Base-by-base conservation (phyloP, 2,329 filamentous ascomycete species). In the Rosellinia necatrix region DNA sequence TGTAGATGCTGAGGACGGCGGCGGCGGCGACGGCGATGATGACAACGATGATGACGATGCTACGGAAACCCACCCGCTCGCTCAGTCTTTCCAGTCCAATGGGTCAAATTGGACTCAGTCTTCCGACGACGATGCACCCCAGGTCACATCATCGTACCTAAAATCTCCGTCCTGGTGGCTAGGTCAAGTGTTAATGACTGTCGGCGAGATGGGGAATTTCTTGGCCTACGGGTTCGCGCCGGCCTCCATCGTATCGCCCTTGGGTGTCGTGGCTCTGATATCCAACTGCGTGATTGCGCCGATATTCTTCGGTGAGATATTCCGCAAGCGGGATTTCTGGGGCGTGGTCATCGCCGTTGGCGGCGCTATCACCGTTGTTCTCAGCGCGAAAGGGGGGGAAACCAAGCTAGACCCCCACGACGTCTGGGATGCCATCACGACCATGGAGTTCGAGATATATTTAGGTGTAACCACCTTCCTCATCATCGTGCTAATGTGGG, bases 211-310 rank as follows among this genome's bases (percentile, higher is more conserved):
- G 70, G 94, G 94, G 48, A 99, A 99, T 72, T 99, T 99, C 70
- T 77, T 99, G 61, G 94, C 94, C 0, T 99, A 99, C 69, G 94
- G 94, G 21, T 99, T 99, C 71, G 94, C 94, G 25, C 94, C 94
- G 3, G 94, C 94, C 6, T 97, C 94, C 12, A 97, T 99, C 66
- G 94, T 99, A 37, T 97, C 92, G 29, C 94, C 94, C 0, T 80
- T 99, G 5, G 94, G 94, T 8, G 94, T 99, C n/a, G 94, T 99
- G 10, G 94, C 94, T 2, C 79, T 99, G 60, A 87, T 99, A 41
- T 96, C 92, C 40, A 99, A 99, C 75, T 99, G 94, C 73, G 84
- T 99, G 58, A 96, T 99, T 70, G 94, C 94, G 2, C 94, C 94
- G 0, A 86, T 94, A 60, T 87, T 99, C 79, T 87, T 99, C 63